A percentile compares a stretch with the other conserved stretches of the same genome.
Evolutionary conservation across 495 filamentous ascomycete species (phyloP).

Genomic region (Hyaloscypha finlandica): DNA sequence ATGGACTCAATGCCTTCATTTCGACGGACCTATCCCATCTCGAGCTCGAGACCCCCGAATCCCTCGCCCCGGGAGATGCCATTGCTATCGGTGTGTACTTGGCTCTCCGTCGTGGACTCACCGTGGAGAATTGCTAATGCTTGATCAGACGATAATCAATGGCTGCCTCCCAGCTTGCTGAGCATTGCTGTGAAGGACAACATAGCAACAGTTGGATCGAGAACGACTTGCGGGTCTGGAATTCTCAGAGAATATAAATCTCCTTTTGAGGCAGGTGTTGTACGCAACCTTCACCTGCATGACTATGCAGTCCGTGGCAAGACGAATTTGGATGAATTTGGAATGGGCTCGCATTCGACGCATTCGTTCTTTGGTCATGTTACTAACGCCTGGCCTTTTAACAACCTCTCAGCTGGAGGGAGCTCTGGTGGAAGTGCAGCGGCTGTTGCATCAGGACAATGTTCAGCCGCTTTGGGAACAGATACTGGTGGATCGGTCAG

Average conservation of each 20-base stretch:
- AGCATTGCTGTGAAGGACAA: conserved; percentile 85
- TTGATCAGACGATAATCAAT: neutral
- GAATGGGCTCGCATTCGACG: conserved; percentile 91
- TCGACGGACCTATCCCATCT: neutral
- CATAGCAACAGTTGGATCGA: conserved; percentile 62
- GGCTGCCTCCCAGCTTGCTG: neutral
- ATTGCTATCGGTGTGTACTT: neutral
- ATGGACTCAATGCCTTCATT: neutral
- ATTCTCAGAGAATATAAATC: conserved; percentile 68
- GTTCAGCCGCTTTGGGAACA: conserved; percentile 81
- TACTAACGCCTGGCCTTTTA: conserved; percentile 40
- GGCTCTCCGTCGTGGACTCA: neutral
- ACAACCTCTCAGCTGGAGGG: conserved; percentile 73
- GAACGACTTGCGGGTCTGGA: conserved; percentile 80
- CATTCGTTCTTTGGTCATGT: conserved; percentile 75
- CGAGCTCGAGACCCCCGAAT: neutral
- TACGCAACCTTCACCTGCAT: conserved; percentile 44
- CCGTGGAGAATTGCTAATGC: neutral
- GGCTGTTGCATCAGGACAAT: conserved; percentile 72
- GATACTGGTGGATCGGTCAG: conserved; percentile 95
- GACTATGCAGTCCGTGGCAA: conserved; percentile 63
- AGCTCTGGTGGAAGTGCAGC: conserved; percentile 95
- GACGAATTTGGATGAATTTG: conserved; percentile 96
- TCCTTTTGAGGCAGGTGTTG: conserved; percentile 85
- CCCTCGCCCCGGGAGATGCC: neutral